Conservation (phyloP, 2,329 filamentous ascomycete genomes). For the Penicillium freii region DNA sequence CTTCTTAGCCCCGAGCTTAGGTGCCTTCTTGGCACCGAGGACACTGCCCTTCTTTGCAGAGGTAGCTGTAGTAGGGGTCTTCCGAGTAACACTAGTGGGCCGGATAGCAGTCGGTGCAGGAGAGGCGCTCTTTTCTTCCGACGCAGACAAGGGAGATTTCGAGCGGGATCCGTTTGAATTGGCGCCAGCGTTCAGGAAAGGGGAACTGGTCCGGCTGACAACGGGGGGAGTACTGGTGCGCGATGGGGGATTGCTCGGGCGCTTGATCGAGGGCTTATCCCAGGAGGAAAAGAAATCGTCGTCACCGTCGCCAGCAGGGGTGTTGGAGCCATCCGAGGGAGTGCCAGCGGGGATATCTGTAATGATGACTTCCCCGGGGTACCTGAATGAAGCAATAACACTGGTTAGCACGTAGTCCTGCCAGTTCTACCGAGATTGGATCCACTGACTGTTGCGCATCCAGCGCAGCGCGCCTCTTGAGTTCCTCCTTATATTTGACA, state of each 20-base stretch:
- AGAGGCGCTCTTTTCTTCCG: slow-evolving; percentile 51
- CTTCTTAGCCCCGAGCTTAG: slow-evolving; percentile 92
- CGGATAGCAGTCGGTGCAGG: slow-evolving; percentile 65
- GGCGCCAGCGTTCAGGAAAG: slow-evolving; percentile 72
- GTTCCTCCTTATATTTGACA: slow-evolving; percentile 95
- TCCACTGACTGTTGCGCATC: slow-evolving; percentile 78
- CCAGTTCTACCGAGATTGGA: background rate
- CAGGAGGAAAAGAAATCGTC: slow-evolving; percentile 99
- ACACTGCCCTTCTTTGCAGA: slow-evolving; percentile 79
- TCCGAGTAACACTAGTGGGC: slow-evolving; percentile 77
- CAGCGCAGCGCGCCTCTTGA: slow-evolving; percentile 77
- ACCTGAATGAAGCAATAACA: slow-evolving; percentile 51
- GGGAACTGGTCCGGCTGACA: slow-evolving; percentile 78
- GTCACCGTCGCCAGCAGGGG: slow-evolving; percentile 74
- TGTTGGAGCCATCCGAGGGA: slow-evolving; percentile 64
- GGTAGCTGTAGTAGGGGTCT: slow-evolving; percentile 59
- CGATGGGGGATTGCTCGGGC: slow-evolving; percentile 88
- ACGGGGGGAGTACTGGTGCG: slow-evolving; percentile 82
- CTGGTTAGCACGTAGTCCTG: slow-evolving; percentile 8
- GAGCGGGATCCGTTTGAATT: slow-evolving; percentile 72
- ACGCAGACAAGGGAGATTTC: slow-evolving; percentile 71
- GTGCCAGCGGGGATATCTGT: slow-evolving; percentile 65
- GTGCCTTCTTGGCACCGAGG: slow-evolving; percentile 77
- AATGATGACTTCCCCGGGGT: slow-evolving; percentile 80
- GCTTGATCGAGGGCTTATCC: slow-evolving; percentile 97